These are phyloP conservation scores for Aspergillus sclerotialis DNA, from an alignment of 2,329 filamentous ascomycete species.

Conservation along the genomic window DNA sequence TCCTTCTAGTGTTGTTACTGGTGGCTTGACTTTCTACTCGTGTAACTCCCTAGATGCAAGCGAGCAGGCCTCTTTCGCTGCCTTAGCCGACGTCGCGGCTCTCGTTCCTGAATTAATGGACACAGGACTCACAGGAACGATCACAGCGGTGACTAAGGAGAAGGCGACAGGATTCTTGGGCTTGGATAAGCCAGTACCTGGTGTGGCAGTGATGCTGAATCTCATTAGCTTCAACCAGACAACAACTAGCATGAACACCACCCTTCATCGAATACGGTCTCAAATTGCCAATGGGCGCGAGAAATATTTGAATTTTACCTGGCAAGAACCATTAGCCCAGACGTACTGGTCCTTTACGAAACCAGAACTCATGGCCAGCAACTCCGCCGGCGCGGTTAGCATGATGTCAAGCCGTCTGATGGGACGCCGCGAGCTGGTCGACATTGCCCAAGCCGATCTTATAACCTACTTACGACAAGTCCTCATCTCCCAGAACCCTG, in stretches of 20 bases:
- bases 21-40: constrained; percentile 7
- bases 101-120: constrained; percentile 15
- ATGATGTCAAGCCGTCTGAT: constrained; percentile 29
- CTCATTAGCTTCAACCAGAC: constrained; percentile 23
- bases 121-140: constrained; percentile 16
- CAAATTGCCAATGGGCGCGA: neutral
- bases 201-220: constrained; percentile 2
- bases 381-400: constrained; percentile 22
- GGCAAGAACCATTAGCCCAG: constrained; percentile 3
- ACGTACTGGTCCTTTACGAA: constrained; percentile 16
- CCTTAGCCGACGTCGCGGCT: constrained; percentile 22
- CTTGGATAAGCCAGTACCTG: constrained; percentile 2
- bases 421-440: constrained; percentile 22
- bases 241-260: constrained; percentile 6
- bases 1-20: constrained; percentile 11
- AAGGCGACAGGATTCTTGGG: constrained; percentile 2
- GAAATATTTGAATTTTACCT: too few species aligned
- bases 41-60: constrained; percentile 5
- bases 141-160: constrained; percentile 18
- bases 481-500: constrained; percentile 12
- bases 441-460: constrained; percentile 7
- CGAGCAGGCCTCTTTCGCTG: constrained; percentile 25
- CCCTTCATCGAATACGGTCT: constrained; percentile 5
- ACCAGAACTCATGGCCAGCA: constrained; percentile 17
- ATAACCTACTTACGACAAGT: constrained; percentile 5